Percentiles rank a stretch among this genome's conserved stretches.
Evolutionary conservation across 345 rosid species (phyloP).

Genomic region (Turnera subulata): DNA sequence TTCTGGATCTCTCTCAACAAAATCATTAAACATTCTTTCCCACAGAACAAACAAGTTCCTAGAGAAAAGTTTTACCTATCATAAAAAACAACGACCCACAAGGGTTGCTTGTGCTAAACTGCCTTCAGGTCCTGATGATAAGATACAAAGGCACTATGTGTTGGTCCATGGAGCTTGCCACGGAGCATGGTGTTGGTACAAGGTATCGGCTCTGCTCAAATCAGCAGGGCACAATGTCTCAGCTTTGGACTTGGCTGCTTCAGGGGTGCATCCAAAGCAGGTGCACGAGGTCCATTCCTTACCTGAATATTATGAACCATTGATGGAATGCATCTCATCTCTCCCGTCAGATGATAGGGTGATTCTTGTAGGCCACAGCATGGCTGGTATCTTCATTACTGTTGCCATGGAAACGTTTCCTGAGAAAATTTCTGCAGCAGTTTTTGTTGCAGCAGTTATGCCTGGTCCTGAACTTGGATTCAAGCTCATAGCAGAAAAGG

Average conservation of each 20-base stretch:
- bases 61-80: too few relatives aligned
- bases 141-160: slow-evolving; percentile 36
- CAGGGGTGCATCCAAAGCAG: slow-evolving; percentile 33
- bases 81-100: too few relatives aligned
- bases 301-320: slow-evolving; percentile 42
- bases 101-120: too few relatives aligned
- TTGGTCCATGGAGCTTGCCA: slow-evolving; percentile 54
- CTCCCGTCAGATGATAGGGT: slow-evolving; percentile 38
- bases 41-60: too few relatives aligned
- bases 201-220: slow-evolving; percentile 39
- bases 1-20: too few relatives aligned
- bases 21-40: too few relatives aligned
- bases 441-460: slow-evolving; percentile 50
- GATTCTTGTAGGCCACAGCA: slow-evolving; percentile 60
- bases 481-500: too few relatives aligned
- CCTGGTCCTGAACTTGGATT: slow-evolving; percentile 17
- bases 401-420: slow-evolving; percentile 56
- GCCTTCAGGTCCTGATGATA: too few relatives aligned
- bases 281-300: slow-evolving; percentile 28
- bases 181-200: slow-evolving; percentile 79
- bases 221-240: slow-evolving; percentile 45
- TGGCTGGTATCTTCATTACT: slow-evolving; percentile 41
- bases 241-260: slow-evolving; percentile 46
- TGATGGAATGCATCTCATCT: slow-evolving; percentile 48
- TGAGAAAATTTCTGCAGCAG: slow-evolving; percentile 37